Percentiles rank a stretch among this genome's conserved stretches.
phyloP scores from a whole-genome alignment of 2,329 filamentous ascomycete species.

The Calonectria naviculata region DNA sequence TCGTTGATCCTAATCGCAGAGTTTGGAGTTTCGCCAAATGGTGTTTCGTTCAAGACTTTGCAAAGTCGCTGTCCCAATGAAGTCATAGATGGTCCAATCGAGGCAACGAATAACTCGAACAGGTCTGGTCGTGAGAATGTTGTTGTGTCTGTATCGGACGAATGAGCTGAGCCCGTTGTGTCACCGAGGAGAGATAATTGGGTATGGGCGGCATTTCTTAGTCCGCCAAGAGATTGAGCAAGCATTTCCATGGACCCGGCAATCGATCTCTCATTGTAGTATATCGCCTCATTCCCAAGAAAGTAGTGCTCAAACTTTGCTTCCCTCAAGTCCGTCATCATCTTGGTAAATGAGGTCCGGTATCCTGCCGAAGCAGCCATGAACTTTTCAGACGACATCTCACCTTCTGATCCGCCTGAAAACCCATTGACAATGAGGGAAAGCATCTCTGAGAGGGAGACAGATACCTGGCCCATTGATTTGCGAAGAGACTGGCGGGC shows the following conservation, averaged over 20 bases:
- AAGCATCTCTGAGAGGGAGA: conserved; percentile 83
- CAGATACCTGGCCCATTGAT: conserved; percentile 78
- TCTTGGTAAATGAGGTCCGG: conserved; percentile 71
- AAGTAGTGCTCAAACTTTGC: conserved; percentile 91
- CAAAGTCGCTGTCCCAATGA: conserved; percentile 26
- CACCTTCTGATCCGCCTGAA: conserved; percentile 82
- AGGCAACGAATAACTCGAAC: conserved; percentile 29
- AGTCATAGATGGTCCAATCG: conserved; percentile 30
- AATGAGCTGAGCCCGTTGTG: background rate
- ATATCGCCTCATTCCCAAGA: conserved; percentile 81
- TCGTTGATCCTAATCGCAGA: conserved; percentile 69
- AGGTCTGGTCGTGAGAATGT: conserved; percentile 21
- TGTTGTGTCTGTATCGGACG: background rate
- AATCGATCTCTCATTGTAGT: conserved; percentile 80
- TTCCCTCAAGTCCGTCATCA: conserved; percentile 84
- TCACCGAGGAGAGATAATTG: conserved; percentile 69
- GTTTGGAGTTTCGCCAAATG: conserved; percentile 44
- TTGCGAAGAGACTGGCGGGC: conserved; percentile 79
- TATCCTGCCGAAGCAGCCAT: conserved; percentile 70
- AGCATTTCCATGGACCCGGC: conserved; percentile 87
- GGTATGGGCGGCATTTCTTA: conserved; percentile 88
- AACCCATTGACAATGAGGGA: conserved; percentile 85
- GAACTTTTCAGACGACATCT: conserved; percentile 76
- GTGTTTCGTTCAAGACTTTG: conserved; percentile 35
- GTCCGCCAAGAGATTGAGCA: conserved; percentile 87